Conservation (phyloP, 805 yeast genomes). For the Sporopachydermia lactativora region DNA sequence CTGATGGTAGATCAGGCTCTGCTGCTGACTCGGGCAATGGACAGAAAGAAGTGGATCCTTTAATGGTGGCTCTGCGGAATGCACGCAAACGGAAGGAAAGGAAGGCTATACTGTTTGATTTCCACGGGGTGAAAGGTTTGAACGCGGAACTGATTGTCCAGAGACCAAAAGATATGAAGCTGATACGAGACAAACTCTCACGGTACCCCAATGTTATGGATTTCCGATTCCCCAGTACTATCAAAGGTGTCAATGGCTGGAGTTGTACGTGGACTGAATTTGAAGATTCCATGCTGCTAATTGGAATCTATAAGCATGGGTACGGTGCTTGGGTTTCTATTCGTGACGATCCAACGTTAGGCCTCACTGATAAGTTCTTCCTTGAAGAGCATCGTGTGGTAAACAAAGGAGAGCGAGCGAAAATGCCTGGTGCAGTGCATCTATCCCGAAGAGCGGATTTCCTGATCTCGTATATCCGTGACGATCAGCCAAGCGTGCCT, state of each 20-base stretch:
- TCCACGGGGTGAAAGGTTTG: conserved; percentile 71
- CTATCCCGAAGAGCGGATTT: conserved; percentile 86
- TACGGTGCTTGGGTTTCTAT: conserved; percentile 92
- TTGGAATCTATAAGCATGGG: conserved; percentile 87
- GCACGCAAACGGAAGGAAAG: conserved; percentile 65
- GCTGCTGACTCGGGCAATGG: conserved; percentile 20
- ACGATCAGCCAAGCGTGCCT: conserved; percentile 28
- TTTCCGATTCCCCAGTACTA: conserved; percentile 45
- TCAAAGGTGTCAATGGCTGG: conserved; percentile 87
- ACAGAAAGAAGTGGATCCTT: conserved; percentile 29
- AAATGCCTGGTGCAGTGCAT: conserved; percentile 87
- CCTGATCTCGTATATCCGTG: conserved; percentile 55
- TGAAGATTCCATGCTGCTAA: conserved; percentile 77
- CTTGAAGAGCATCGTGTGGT: conserved; percentile 33
- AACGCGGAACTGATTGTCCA: conserved; percentile 80
- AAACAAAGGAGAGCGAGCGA: conserved; percentile 29
- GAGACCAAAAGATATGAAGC: conserved; percentile 74
- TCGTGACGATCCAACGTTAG: conserved; percentile 88
- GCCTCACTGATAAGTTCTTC: conserved; percentile 72
- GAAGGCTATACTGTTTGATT: conserved; percentile 81
- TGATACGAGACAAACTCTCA: conserved; percentile 42
- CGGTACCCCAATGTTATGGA: conserved; percentile 33
- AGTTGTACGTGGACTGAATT: conserved; percentile 68
- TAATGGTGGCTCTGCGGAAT: conserved; percentile 22
- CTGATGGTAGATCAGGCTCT: conserved; percentile 17